Conservation (phyloP, 805 yeast species). For the Tetrapisispora taiwanensis region DNA sequence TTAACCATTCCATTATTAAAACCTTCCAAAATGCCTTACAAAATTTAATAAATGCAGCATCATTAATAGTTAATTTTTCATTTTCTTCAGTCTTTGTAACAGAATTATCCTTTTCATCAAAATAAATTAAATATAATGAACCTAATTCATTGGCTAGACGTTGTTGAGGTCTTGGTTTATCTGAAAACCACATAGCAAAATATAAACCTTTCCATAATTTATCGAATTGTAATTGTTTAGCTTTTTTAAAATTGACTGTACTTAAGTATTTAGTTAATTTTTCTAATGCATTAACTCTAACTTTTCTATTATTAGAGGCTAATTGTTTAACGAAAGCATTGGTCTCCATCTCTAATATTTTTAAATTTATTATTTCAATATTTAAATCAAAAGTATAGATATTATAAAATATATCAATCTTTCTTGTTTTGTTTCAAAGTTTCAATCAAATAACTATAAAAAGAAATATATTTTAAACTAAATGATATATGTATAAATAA, state of each 20-base stretch:
- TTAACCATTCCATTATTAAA: slow-evolving; percentile 71
- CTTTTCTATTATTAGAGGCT: slow-evolving; percentile 68
- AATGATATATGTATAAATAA: too few species aligned
- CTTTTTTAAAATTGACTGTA: slow-evolving; percentile 33
- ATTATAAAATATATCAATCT: background rate
- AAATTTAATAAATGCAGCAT: slow-evolving; percentile 38
- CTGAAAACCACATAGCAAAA: slow-evolving; percentile 94
- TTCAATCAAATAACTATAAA: too few species aligned
- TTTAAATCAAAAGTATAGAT: too few species aligned
- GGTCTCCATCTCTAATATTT: slow-evolving; percentile 24
- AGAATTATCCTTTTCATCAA: slow-evolving; percentile 25
- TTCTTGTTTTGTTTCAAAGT: background rate
- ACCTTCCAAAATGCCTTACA: slow-evolving; percentile 73
- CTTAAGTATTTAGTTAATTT: slow-evolving; percentile 51
- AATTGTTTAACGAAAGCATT: slow-evolving; percentile 61
- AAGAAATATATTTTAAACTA: too few species aligned
- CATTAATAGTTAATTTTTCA: slow-evolving; percentile 14
- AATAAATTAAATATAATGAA: slow-evolving; percentile 26
- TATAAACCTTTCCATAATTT: slow-evolving; percentile 96
- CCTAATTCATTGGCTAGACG: slow-evolving; percentile 68
- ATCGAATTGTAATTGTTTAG: slow-evolving; percentile 47
- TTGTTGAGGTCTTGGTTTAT: slow-evolving; percentile 88
- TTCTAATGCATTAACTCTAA: slow-evolving; percentile 64
- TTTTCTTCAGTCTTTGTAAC: background rate
- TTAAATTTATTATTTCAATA: background rate